Evolutionary conservation across 78 protist species (phyloP).

Genomic region (Polysphondylium violaceum): DNA sequence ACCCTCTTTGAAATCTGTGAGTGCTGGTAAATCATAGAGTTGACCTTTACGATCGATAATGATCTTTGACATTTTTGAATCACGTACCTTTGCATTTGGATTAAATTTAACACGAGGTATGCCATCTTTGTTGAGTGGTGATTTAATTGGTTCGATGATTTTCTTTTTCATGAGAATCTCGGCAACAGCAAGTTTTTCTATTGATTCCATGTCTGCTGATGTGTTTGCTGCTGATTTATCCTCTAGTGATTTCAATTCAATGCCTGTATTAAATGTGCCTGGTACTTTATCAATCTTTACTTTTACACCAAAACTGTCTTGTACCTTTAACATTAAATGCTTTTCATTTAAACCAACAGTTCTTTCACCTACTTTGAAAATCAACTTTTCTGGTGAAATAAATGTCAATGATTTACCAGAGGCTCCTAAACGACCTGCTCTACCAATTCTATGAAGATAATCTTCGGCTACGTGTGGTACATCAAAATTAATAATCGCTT

Average conservation of each 20-base stretch:
- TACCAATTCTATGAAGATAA: conserved; percentile 92
- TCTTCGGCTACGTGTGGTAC: conserved; percentile 75
- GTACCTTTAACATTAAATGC: conserved; percentile 19
- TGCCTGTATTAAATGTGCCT: not conserved
- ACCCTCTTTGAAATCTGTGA: conserved; percentile 66
- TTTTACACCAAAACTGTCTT: not conserved
- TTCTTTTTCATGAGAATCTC: conserved; percentile 33
- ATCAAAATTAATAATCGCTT: conserved; percentile 67
- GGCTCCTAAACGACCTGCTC: conserved; percentile 90
- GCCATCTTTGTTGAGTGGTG: conserved; percentile 46
- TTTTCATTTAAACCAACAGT: conserved; percentile 53
- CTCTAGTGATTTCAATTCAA: not conserved
- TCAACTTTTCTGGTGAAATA: conserved; percentile 5
- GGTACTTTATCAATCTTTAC: conserved; percentile 29
- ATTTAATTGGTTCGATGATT: conserved; percentile 18
- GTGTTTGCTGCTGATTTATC: no score
- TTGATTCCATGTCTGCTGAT: no score
- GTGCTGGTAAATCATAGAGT: conserved; percentile 40
- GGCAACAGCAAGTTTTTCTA: conserved; percentile 51
- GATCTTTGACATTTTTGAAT: conserved; percentile 27
- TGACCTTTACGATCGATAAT: conserved; percentile 68
- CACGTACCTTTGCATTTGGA: conserved; percentile 55
- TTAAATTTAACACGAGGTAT: conserved; percentile 60
- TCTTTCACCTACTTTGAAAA: conserved; percentile 56
- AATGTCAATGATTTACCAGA: conserved; percentile 60